Conservation (phyloP, 2,329 filamentous ascomycete genomes). For the Calonectria crousiana region DNA sequence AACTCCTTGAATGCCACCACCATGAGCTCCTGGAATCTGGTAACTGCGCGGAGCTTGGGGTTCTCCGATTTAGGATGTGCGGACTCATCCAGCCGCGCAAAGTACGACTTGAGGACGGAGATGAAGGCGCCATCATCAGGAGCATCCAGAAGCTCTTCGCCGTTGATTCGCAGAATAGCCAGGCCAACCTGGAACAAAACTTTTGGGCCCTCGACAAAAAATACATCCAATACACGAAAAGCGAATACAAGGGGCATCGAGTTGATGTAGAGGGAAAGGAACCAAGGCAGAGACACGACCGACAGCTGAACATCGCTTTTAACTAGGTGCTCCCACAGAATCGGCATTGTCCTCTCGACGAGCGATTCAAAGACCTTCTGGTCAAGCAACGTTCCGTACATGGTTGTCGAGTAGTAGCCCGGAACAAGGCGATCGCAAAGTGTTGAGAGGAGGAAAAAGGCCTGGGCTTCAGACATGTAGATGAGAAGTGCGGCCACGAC, state of each 20-base stretch:
- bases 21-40: conserved; percentile 97
- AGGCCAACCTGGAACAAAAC: conserved; percentile 97
- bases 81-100: conserved; percentile 91
- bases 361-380: conserved; percentile 98
- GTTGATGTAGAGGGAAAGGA: conserved; percentile 98
- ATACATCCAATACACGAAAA: conserved; percentile 95
- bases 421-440: conserved; percentile 94
- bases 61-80: conserved; percentile 97
- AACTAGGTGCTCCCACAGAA: conserved; percentile 97
- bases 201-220: conserved; percentile 98
- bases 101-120: conserved; percentile 94
- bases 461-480: conserved; percentile 97
- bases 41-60: conserved; percentile 92
- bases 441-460: conserved; percentile 92
- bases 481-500: conserved; percentile 97
- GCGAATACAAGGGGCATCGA: conserved; percentile 99
- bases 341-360: conserved; percentile 99
- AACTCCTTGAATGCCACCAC: conserved; percentile 99
- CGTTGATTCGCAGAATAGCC: conserved; percentile 97
- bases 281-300: conserved; percentile 97
- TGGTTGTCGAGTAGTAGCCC: conserved; percentile 98
- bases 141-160: conserved; percentile 93
- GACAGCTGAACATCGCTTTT: conserved; percentile 97
- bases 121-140: conserved; percentile 97
- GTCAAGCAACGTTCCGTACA: conserved; percentile 97